Base-by-base conservation (phyloP, 1,284 basidiomycete genomes). In the Cutaneotrichosporon curvatum region DNA sequence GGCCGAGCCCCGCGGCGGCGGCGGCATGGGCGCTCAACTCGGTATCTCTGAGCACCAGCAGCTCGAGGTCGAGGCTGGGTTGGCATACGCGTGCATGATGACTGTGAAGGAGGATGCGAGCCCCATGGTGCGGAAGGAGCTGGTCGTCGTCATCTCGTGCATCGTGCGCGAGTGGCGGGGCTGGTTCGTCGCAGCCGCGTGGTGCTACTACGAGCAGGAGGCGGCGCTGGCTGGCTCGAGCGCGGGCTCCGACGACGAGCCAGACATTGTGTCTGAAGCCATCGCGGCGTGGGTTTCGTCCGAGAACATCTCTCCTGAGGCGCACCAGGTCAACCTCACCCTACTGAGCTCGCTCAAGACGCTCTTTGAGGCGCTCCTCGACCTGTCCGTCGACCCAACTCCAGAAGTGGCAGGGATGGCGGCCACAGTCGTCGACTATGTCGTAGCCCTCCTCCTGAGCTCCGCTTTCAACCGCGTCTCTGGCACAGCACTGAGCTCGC, bases 91-190 rank as follows among this genome's bases (percentile, higher is more conserved):
- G 9, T 73, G 73, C 35, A 72, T 76, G 37, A 82, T 87, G 38
- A 70, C 72, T 1, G 85, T 90, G 52, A 87, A 87, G 68, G 87
- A 91, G 47, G 94, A 98, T 65, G 94, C 88, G 3, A 91, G 87
- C 53, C 94, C 95, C 0, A 87, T 96, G 81, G 92, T 94, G 7
- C 77, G 95, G 53, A 96, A 96, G 72, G 95, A 98, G 68, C 75
- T 97, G 11, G 78, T 97, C 31, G 81, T 96, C 31, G 78, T 97
- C 34, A 83, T 97, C 43, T 92, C 87, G 58, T 89, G 89, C 58
- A 76, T 98, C 19, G 91, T 94, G 14, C 86, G 89, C 65, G 91
- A 96, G 70, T 97, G 92, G 87, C 77, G 89, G 50, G 92, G 94
- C 10, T 90, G 90, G 75, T 91, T 97, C 60, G 87, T 94, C 39